Conservation (phyloP, 2,329 filamentous ascomycete genomes). For the Penicillium psychrosexuale region DNA sequence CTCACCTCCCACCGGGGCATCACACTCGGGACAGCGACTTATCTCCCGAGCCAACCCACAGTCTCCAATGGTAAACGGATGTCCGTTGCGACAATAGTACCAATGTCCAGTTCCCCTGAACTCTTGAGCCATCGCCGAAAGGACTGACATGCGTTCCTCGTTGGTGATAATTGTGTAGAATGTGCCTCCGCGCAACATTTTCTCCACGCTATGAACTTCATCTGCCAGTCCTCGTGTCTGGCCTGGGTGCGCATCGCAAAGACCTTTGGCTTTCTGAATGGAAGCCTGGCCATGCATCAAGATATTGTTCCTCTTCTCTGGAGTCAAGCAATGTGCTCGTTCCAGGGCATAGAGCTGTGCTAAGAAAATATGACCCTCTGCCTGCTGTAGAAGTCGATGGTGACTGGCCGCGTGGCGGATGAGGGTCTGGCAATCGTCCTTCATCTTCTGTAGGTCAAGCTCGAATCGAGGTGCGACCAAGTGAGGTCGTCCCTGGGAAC, state of each 20-base stretch:
- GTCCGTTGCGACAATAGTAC: slow-evolving; percentile 42
- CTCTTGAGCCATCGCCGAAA: slow-evolving; percentile 52
- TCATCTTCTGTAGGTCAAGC: slow-evolving; percentile 33
- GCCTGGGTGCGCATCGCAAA: slow-evolving; percentile 26
- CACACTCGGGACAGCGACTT: slow-evolving; percentile 63
- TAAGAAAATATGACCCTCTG: slow-evolving; percentile 52
- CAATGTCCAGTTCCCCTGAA: slow-evolving; percentile 53
- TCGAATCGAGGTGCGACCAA: neutral
- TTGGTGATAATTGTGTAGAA: slow-evolving; percentile 52
- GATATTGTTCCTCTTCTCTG: neutral
- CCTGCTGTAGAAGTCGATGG: slow-evolving; percentile 44
- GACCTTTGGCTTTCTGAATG: slow-evolving; percentile 23
- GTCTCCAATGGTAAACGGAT: slow-evolving; percentile 60
- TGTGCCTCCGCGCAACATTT: slow-evolving; percentile 46
- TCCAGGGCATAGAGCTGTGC: slow-evolving; percentile 51
- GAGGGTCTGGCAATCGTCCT: slow-evolving; percentile 42
- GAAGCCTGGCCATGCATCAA: slow-evolving; percentile 9
- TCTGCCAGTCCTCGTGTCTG: slow-evolving; percentile 37
- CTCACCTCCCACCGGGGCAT: slow-evolving; percentile 54
- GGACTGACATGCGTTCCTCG: slow-evolving; percentile 52
- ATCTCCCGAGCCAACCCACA: slow-evolving; percentile 64
- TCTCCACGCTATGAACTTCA: slow-evolving; percentile 49
- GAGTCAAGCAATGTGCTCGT: slow-evolving; percentile 11
- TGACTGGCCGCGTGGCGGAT: slow-evolving; percentile 38
- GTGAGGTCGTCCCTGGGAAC: slow-evolving; percentile 12